Evolutionary conservation across 352 stramenopile species (phyloP).

Genomic region (Sclerospora graminicola): DNA sequence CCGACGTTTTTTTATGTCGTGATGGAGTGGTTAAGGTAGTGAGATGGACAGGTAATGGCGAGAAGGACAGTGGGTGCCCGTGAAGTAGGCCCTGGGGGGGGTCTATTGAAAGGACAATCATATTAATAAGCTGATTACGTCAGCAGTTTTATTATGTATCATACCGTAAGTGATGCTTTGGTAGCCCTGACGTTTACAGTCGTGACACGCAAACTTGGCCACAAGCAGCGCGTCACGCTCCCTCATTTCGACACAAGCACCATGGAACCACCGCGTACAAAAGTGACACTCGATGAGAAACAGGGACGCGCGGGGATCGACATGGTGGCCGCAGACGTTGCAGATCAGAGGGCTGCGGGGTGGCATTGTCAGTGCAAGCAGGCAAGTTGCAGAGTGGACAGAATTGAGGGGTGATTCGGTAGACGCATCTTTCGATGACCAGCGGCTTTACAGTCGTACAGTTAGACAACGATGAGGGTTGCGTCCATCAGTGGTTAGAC

Average conservation of each 20-base stretch:
- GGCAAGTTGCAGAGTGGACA: no score
- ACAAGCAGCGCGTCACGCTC: constrained; percentile 51
- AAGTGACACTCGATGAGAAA: constrained; percentile 65
- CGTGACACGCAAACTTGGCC: constrained; percentile 37
- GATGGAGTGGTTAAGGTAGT: constrained; percentile 2
- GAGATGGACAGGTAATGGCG: constrained; percentile 14
- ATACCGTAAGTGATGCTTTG: constrained; percentile 10
- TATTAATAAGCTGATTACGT: no score
- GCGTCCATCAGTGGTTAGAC: no score
- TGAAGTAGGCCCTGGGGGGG: neutral
- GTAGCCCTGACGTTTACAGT: constrained; percentile 32
- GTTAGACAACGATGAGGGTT: no score
- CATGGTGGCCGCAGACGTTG: constrained; percentile 18
- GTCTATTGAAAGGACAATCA: neutral
- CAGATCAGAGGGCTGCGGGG: constrained; percentile 1
- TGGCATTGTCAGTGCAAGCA: neutral
- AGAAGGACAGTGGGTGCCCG: neutral
- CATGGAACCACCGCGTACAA: constrained; percentile 56
- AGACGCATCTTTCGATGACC: no score
- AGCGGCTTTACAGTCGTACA: no score
- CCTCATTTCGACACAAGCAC: constrained; percentile 37
- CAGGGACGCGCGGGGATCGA: constrained; percentile 16
- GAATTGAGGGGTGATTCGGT: no score
- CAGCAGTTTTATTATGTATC: no score
- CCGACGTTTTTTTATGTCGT: constrained; percentile 35